Evolutionary conservation across 2,329 filamentous ascomycete genomes (phyloP), one percentile per base, ranked within the genome.

Genomic region (Trichocomaceae sp.): DNA sequence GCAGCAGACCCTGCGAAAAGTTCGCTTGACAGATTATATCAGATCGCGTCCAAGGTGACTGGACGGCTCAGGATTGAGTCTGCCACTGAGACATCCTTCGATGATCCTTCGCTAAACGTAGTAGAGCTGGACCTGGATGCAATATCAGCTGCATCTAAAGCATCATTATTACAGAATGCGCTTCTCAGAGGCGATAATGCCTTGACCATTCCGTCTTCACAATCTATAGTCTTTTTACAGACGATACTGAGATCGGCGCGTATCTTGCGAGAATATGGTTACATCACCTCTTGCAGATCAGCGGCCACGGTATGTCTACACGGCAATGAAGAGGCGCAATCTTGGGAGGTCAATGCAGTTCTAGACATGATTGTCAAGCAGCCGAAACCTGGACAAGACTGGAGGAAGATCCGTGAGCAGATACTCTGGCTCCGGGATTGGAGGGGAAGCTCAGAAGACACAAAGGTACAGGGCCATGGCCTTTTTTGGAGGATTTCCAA

Each of bases 391-490:
- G 73, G 74, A 12, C 69, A 75, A 29, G 69, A 76, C 52, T 83
- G 80, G 81, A 64, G 60, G 35, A 64, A 64, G 8, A 72, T 77
- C 19, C 73, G 82, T 49, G 65, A 71, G 7, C 77, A 78, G 59
- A 60, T 86, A 12, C 68, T 83, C 7, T 85, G 83, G 83, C 72
- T 85, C 6, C 81, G 79, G 70, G 75, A 78, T 59, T 85, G 83
- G 83, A 77, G 76, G 22, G 70, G 72, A 37, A 65, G 71, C 46
- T 59, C 62, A 20, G 45, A 59, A 48, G 57, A 64, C 20, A 57
- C 65, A 47, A 66, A 63, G 35, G 60, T 67, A 20, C 62, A 66
- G 33, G 76, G 74, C 26, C 68, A 69, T 57, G 74, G 75, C 17
- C 60, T 76, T 35, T 75, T 77, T 50, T 80, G 81, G 54, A 76